A percentile compares a stretch with the other conserved stretches of the same genome.
Evolutionary conservation across 306 rosid species (phyloP).

Genomic region (Pterocarpus santalinus): DNA sequence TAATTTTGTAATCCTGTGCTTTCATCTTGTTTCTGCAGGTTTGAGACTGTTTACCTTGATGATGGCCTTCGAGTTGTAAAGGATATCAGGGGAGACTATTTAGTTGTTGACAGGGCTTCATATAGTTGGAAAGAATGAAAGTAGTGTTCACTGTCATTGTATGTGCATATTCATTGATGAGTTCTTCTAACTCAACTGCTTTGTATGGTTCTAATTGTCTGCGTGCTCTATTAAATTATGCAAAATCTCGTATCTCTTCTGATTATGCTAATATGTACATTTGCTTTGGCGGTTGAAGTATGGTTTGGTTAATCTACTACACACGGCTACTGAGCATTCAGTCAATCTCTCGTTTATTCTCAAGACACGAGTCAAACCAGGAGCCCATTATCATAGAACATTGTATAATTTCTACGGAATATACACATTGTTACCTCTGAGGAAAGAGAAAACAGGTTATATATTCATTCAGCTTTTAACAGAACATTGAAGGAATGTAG

Average conservation of each 20-base stretch:
- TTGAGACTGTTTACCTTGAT: slow-evolving; percentile 78
- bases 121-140: slow-evolving; percentile 80
- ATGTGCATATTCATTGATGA: background rate
- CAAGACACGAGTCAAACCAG: background rate
- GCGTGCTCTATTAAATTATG: slow-evolving; percentile 1
- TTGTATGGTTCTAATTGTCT: slow-evolving; percentile 3
- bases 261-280: slow-evolving; percentile 5
- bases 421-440: background rate
- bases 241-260: slow-evolving; percentile 20
- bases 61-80: slow-evolving; percentile 80
- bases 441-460: background rate
- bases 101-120: slow-evolving; percentile 83
- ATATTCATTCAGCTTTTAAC: too few relatives aligned
- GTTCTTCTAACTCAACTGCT: background rate
- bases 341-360: background rate
- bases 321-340: background rate
- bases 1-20: slow-evolving; percentile 27
- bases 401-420: background rate
- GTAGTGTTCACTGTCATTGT: slow-evolving; percentile 27
- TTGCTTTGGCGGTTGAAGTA: slow-evolving; percentile 14
- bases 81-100: slow-evolving; percentile 88
- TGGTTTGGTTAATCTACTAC: background rate
- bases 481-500: too few relatives aligned
- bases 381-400: background rate
- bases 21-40: slow-evolving; percentile 62